Percentiles rank a stretch among this genome's conserved stretches.
These are phyloP conservation scores for Melaleuca quinquenervia DNA, from an alignment of 345 rosid species.

Conservation along the genomic window DNA sequence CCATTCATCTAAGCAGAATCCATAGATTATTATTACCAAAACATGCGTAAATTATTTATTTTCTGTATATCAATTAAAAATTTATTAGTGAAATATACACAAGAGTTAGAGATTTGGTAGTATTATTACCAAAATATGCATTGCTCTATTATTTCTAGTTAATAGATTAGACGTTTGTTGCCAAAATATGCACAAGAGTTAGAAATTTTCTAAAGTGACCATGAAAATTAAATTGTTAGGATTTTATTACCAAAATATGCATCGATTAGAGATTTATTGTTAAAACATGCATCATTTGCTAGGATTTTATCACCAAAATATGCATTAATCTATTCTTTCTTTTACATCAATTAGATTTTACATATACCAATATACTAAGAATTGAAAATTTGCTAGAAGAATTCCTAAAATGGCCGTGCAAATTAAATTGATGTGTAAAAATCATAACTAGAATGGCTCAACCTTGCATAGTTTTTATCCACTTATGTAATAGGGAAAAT, in stretches of 20 bases:
- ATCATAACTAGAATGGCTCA: no score
- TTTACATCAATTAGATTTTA: neutral
- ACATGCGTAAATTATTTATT: neutral
- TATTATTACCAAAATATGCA: neutral
- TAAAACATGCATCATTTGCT: neutral
- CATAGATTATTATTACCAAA: neutral
- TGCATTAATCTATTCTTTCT: neutral
- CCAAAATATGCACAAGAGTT: neutral
- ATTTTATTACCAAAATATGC: neutral
- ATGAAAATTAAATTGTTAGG: neutral
- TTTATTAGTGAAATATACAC: neutral
- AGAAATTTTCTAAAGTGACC: neutral
- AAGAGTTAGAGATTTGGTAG: neutral
- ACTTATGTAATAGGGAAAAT: neutral
- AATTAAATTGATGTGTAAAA: neutral
- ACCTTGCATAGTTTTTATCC: neutral
- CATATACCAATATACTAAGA: neutral
- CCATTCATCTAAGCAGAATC: neutral
- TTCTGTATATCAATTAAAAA: neutral
- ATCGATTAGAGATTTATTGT: neutral
- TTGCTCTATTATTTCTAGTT: neutral
- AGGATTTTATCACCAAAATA: neutral
- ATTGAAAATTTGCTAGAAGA: neutral
- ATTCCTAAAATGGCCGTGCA: neutral
- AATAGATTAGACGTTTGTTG: neutral